Evolutionary conservation across 495 filamentous ascomycete species (phyloP).

Genomic region (Penicillium silybi): DNA sequence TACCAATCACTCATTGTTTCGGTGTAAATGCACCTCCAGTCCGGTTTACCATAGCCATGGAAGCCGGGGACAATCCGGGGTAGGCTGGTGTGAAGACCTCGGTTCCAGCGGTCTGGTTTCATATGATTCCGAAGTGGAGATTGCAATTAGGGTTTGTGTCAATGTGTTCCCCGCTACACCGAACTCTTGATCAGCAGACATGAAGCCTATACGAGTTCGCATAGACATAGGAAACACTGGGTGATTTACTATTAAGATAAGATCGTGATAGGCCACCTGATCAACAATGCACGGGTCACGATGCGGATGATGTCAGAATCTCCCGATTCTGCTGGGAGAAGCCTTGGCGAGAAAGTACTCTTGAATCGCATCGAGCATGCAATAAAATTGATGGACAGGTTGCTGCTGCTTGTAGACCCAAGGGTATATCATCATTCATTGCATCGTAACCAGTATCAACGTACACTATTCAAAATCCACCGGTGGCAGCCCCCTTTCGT

Average conservation of each 20-base stretch:
- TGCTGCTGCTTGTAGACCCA: neutral
- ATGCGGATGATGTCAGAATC: neutral
- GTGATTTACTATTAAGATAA: neutral
- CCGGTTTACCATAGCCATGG: no score
- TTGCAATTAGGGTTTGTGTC: neutral
- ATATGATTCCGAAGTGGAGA: slow-evolving; percentile 1
- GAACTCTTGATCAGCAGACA: neutral
- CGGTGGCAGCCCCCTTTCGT: slow-evolving; percentile 58
- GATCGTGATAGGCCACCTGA: neutral
- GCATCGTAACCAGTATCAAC: slow-evolving; percentile 3
- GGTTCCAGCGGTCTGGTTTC: neutral
- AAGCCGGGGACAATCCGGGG: neutral
- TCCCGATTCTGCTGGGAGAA: no score
- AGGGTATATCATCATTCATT: slow-evolving; percentile 11
- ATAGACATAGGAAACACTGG: neutral
- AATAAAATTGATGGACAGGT: neutral
- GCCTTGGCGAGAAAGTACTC: no score
- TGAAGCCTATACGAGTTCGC: neutral
- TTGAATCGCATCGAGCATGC: no score
- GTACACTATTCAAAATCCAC: slow-evolving; percentile 48
- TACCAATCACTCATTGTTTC: neutral
- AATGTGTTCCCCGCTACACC: neutral
- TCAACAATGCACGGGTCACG: neutral
- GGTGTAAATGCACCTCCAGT: neutral
- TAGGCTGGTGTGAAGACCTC: neutral